Percentiles rank a stretch among this genome's conserved stretches.
These are phyloP conservation scores for Coniochaeta prunicola DNA, from an alignment of 2,329 filamentous ascomycete genomes.

Conservation along the genomic window DNA sequence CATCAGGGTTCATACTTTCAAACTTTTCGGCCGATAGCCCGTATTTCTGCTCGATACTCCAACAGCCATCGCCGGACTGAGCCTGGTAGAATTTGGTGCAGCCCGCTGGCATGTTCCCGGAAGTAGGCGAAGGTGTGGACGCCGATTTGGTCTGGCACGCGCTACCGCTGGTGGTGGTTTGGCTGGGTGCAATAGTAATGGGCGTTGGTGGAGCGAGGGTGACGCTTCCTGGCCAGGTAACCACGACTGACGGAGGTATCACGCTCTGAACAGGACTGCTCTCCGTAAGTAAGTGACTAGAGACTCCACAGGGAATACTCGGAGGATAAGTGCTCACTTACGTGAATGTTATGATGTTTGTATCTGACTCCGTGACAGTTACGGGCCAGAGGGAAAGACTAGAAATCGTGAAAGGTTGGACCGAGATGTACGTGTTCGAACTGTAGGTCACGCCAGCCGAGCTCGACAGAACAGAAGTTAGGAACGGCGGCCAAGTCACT, in stretches of 20 bases:
- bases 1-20: background rate
- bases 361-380: background rate
- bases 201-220: background rate
- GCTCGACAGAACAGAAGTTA: background rate
- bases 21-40: background rate
- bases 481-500: background rate
- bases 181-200: background rate
- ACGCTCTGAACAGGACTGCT: background rate
- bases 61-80: background rate
- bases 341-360: conserved; percentile 1
- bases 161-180: background rate
- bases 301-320: background rate
- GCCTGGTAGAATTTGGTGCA: conserved; percentile 1
- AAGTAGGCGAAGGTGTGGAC: background rate
- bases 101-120: background rate
- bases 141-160: too few relatives aligned
- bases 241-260: background rate
- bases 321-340: background rate
- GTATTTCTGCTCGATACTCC: background rate
- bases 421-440: background rate
- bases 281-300: background rate
- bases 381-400: background rate
- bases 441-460: background rate
- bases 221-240: background rate
- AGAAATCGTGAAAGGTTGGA: background rate